Conservation (phyloP, 768 basidiomycete species). For the Terana coerulea region DNA sequence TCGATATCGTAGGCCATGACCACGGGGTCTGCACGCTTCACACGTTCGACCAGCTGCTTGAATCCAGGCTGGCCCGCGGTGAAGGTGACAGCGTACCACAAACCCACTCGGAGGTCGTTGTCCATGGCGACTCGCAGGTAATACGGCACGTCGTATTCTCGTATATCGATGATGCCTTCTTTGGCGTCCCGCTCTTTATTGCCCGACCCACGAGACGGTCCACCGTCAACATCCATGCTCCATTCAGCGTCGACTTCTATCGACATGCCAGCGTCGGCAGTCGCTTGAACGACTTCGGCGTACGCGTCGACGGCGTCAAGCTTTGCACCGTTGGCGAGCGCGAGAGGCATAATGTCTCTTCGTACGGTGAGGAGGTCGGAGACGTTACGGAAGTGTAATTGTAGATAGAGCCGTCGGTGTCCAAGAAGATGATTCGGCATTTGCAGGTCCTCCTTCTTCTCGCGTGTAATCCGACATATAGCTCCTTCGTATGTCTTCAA, state of each 20-base stretch:
- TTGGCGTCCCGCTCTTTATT: constrained; percentile 73
- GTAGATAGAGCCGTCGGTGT: constrained; percentile 85
- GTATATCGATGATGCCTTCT: constrained; percentile 89
- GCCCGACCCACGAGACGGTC: constrained; percentile 23
- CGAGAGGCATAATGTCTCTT: constrained; percentile 86
- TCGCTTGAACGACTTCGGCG: constrained; percentile 88
- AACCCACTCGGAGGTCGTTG: constrained; percentile 93
- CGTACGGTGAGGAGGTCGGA: constrained; percentile 85
- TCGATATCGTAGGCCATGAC: constrained; percentile 99
- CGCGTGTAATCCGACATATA: constrained; percentile 71
- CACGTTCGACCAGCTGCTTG: constrained; percentile 69
- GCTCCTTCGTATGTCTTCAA: constrained; percentile 90
- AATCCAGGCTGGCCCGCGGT: constrained; percentile 76
- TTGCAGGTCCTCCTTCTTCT: constrained; percentile 90
- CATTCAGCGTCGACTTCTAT: constrained; percentile 69
- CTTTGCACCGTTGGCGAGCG: constrained; percentile 86
- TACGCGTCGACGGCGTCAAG: constrained; percentile 96
- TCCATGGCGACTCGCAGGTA: constrained; percentile 99
- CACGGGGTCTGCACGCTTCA: constrained; percentile 98
- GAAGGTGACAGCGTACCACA: constrained; percentile 95
- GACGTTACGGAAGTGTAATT: constrained; percentile 90
- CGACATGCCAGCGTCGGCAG: constrained; percentile 61
- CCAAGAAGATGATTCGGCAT: constrained; percentile 96
- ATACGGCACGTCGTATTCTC: constrained; percentile 97
- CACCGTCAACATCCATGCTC: constrained; percentile 40